phyloP scores from a whole-genome alignment of 2,329 filamentous ascomycete species.

The Cryphonectria radicalis region DNA sequence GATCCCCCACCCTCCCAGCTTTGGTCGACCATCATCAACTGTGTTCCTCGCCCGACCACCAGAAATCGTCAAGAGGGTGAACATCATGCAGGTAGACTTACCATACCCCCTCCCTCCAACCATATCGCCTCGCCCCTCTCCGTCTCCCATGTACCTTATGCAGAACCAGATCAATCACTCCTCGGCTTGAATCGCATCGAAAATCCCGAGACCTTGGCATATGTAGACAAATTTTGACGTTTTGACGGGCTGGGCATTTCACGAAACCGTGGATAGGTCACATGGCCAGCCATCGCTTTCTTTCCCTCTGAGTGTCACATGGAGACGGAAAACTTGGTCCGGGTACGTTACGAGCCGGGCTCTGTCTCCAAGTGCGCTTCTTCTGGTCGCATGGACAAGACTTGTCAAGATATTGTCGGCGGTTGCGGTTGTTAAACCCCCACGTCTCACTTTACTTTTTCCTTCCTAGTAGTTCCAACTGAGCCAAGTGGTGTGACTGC shows the following conservation, averaged over 20 bases:
- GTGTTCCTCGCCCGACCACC: not conserved
- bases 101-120: too few species aligned
- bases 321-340: not conserved
- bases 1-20: not conserved
- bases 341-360: not conserved
- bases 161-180: not conserved
- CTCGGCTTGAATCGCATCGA: not conserved
- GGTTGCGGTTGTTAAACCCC: not conserved
- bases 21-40: not conserved
- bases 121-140: not conserved
- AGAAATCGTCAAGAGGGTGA: not conserved
- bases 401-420: not conserved
- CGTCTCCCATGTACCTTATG: not conserved
- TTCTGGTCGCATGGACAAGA: not conserved
- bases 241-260: not conserved
- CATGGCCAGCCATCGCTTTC: not conserved
- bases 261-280: not conserved
- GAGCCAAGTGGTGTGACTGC: not conserved
- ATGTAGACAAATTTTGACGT: not conserved
- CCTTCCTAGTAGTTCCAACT: not conserved
- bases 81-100: not conserved
- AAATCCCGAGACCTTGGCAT: not conserved
- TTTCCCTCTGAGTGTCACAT: not conserved
- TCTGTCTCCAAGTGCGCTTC: not conserved
- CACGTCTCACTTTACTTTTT: not conserved